phyloP scores from a whole-genome alignment of 495 filamentous ascomycete genomes.

The Copromyces sp. region DNA sequence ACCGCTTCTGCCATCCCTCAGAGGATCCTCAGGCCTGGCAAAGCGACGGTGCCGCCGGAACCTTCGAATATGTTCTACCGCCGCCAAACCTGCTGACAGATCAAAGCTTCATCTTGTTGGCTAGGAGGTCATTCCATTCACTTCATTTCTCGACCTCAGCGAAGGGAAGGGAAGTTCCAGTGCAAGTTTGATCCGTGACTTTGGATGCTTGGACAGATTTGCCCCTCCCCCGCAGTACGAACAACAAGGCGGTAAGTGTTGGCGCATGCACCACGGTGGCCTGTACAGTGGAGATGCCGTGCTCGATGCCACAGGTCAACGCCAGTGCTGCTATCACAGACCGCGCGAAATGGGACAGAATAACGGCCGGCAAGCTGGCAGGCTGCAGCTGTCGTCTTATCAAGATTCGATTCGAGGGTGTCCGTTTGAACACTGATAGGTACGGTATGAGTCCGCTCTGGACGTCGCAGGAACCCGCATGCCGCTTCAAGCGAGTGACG shows the following conservation, averaged over 20 bases:
- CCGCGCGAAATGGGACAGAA: neutral
- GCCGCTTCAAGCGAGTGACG: neutral
- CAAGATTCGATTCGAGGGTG: neutral
- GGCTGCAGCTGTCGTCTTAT: neutral
- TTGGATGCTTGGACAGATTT: neutral
- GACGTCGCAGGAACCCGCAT: neutral
- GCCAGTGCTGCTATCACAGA: neutral
- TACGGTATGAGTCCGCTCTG: neutral
- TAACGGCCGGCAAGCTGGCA: neutral
- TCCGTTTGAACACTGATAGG: neutral
- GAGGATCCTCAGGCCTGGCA: neutral
- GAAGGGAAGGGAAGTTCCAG: neutral
- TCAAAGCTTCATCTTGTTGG: neutral
- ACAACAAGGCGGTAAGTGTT: neutral
- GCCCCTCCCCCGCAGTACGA: neutral
- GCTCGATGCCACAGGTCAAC: neutral
- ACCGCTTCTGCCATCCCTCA: neutral
- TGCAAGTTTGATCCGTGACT: neutral
- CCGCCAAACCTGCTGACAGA: neutral
- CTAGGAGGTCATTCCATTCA: neutral
- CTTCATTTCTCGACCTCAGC: neutral
- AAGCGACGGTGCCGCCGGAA: neutral
- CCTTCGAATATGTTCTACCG: neutral
- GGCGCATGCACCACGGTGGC: neutral
- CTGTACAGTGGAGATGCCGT: neutral